These are phyloP conservation scores for Crithidia brevicula DNA, from an alignment of 208 protist genomes.

Conservation along the genomic window DNA sequence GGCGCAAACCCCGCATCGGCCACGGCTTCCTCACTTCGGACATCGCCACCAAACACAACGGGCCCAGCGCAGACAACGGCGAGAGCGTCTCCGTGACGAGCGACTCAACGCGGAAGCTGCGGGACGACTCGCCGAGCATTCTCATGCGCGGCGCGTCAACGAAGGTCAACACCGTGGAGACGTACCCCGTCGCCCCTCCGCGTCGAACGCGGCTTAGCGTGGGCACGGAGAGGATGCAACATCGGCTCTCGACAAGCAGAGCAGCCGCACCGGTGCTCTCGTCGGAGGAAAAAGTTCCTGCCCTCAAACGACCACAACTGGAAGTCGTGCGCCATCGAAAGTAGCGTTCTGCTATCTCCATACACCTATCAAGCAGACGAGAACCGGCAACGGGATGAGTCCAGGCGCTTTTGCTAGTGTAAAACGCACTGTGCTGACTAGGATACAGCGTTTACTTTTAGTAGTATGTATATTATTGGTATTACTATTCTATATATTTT, in stretches of 20 bases:
- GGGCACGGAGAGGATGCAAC: background rate
- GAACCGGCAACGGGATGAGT: too few relatives aligned
- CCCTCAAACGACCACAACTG: background rate
- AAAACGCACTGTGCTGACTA: too few relatives aligned
- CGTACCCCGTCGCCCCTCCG: slow-evolving; percentile 1
- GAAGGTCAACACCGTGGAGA: background rate
- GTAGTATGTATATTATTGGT: too few relatives aligned
- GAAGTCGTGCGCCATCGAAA: background rate
- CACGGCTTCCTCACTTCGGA: slow-evolving; percentile 4
- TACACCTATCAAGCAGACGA: too few relatives aligned
- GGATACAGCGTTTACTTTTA: too few relatives aligned
- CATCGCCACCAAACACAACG: background rate
- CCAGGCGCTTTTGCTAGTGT: too few relatives aligned
- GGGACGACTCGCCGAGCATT: slow-evolving; percentile 1
- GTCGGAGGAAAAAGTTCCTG: slow-evolving; percentile 8
- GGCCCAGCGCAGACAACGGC: background rate
- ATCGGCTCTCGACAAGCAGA: background rate
- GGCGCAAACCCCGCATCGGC: slow-evolving; percentile 10
- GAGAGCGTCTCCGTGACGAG: slow-evolving; percentile 5
- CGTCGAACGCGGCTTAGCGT: background rate
- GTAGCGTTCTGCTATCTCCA: too few relatives aligned
- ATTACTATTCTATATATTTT: too few relatives aligned
- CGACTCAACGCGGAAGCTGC: slow-evolving; percentile 17
- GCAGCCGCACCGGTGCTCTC: slow-evolving; percentile 3
- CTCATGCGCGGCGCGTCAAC: background rate